Conservation (phyloP, 2,329 filamentous ascomycete genomes). For the Sclerotinia trifoliorum region DNA sequence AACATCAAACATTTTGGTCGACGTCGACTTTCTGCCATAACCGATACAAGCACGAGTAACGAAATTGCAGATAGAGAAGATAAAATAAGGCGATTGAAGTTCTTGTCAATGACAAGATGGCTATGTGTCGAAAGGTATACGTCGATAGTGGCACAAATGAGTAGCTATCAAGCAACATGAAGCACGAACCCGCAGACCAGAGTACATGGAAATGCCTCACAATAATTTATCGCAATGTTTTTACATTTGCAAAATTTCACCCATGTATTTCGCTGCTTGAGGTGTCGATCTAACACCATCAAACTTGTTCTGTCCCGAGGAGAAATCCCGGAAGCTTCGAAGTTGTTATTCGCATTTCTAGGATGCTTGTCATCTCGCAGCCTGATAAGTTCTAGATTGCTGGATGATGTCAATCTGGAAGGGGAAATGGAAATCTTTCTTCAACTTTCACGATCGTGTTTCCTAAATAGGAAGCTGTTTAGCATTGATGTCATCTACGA, state of each 20-base stretch:
- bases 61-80: background rate
- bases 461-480: background rate
- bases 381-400: background rate
- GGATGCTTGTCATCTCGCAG: background rate
- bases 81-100: background rate
- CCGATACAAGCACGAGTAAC: background rate
- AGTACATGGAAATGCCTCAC: background rate
- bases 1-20: background rate
- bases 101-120: background rate
- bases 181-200: background rate
- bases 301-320: no score
- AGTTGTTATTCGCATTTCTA: background rate
- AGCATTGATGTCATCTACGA: background rate
- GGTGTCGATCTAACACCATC: no score
- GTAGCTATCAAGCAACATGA: background rate
- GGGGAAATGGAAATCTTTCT: background rate
- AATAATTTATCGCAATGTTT: no score
- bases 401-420: background rate
- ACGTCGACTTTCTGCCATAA: background rate
- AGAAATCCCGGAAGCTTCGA: background rate
- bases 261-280: no score
- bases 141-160: background rate
- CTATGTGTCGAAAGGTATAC: background rate
- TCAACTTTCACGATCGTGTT: background rate
- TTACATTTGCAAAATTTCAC: no score